phyloP scores from a whole-genome alignment of 768 basidiomycete species.

The Lanmaoa rubissima region DNA sequence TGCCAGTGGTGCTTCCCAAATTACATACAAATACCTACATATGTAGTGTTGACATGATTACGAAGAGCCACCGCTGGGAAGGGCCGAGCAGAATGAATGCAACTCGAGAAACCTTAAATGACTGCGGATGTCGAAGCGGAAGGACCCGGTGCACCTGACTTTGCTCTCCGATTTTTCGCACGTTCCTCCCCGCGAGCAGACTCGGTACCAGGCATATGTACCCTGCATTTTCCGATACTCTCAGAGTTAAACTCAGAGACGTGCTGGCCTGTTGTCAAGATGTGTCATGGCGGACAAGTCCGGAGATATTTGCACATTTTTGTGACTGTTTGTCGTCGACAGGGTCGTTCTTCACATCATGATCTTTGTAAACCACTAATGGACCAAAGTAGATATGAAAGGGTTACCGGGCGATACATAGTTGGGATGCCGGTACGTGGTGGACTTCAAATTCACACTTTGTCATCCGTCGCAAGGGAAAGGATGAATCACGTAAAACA shows the following conservation, averaged over 20 bases:
- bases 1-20: neutral
- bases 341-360: neutral
- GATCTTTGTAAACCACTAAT: neutral
- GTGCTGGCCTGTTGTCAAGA: neutral
- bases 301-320: neutral
- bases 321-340: neutral
- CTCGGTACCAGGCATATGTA: neutral
- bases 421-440: neutral
- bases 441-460: neutral
- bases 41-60: neutral
- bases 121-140: conserved; percentile 6
- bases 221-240: neutral
- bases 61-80: neutral
- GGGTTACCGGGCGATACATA: too few species aligned
- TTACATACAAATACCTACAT: conserved; percentile 1
- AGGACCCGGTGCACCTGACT: neutral
- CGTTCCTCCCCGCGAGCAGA: neutral
- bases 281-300: neutral
- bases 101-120: neutral
- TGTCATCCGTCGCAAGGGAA: neutral
- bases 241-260: neutral
- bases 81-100: neutral
- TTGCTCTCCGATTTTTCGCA: neutral
- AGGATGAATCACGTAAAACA: neutral
- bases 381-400: neutral